These are phyloP conservation scores for Ocimum tenuiflorum DNA, from an alignment of 257 asterid genomes.

Conservation along the genomic window DNA sequence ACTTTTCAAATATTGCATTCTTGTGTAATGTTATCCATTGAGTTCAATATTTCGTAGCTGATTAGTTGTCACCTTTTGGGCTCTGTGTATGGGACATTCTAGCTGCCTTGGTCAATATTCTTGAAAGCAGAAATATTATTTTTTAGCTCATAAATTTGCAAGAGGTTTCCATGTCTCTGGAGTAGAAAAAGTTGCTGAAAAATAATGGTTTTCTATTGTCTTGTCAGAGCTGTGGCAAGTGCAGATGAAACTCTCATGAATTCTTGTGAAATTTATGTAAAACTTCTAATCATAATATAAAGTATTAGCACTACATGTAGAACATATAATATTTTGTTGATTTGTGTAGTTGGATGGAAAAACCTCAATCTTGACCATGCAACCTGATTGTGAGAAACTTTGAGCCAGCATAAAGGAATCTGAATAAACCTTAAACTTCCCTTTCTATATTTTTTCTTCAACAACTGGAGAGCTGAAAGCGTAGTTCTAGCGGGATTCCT, in stretches of 20 bases:
- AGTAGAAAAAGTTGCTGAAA: neutral
- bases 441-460: neutral
- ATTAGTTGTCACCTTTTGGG: neutral
- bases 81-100: slow-evolving; percentile 2
- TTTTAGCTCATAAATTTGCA: slow-evolving; percentile 1
- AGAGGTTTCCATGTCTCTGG: neutral
- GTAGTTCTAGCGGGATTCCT: neutral
- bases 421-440: neutral
- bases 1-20: neutral
- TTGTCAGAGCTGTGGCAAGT: neutral
- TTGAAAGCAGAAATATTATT: neutral
- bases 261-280: slow-evolving; percentile 19
- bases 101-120: slow-evolving; percentile 11
- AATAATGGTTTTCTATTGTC: neutral
- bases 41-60: too few relatives aligned
- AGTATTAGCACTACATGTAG: neutral
- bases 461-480: slow-evolving; percentile 4
- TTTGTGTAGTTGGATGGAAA: slow-evolving; percentile 21
- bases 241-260: neutral
- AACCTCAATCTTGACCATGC: neutral
- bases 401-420: slow-evolving; percentile 12
- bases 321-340: neutral
- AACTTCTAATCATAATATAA: neutral
- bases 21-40: too few relatives aligned
- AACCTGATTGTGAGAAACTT: slow-evolving; percentile 3